Base-by-base conservation (phyloP, 495 filamentous ascomycete species). In the Delitschia confertaspora region DNA sequence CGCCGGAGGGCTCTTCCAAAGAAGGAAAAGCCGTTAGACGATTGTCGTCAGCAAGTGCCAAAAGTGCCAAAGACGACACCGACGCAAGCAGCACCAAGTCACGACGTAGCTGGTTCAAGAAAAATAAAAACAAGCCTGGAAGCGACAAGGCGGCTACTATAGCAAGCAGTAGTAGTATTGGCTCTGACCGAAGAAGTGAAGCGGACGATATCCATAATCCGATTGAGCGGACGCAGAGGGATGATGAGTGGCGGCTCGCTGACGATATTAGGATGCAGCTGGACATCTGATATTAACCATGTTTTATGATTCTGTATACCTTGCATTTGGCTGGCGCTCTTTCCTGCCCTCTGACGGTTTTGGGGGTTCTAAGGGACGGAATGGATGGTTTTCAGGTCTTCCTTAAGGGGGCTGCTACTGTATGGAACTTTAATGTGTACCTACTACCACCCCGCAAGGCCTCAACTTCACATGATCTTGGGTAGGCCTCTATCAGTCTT, bases 241-340 rank as follows among this genome's bases (percentile, higher is more conserved):
- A 76, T 40, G 67, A 70, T 23, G 72, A 73, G 49, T 74, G 74
- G 71, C 69, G 71, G 2, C 70, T 78, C 41, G 70, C 69, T 3
- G 74, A 76, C 42, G 73, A 74, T 42, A 65, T 67, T 13, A 60
- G 65, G 46, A 74, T 75, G 73, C 40, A 48, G 21, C 34, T 57
- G 7, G 53, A 50, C 36, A 18, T 54, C 3, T 47, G 23, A 53
- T n/a, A n/a, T n/a, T n/a, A n/a, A n/a, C n/a, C n/a, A n/a, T n/a
- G n/a, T n/a, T n/a, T n/a, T n/a, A n/a, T n/a, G n/a, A n/a, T n/a
- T n/a, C n/a, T n/a, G n/a, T n/a, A n/a, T n/a, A n/a, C n/a, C n/a
- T n/a, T 31, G 25, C 23, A 27, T 39, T 31, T 4, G 21, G 39
- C 14, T 11, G 14, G 39, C 14, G 39, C 21, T n/a, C n/a, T n/a